A percentile compares a stretch with the other conserved stretches of the same genome.
Evolutionary conservation across 2,329 filamentous ascomycete genomes (phyloP).

Genomic region (Ceratocystis colombiana): DNA sequence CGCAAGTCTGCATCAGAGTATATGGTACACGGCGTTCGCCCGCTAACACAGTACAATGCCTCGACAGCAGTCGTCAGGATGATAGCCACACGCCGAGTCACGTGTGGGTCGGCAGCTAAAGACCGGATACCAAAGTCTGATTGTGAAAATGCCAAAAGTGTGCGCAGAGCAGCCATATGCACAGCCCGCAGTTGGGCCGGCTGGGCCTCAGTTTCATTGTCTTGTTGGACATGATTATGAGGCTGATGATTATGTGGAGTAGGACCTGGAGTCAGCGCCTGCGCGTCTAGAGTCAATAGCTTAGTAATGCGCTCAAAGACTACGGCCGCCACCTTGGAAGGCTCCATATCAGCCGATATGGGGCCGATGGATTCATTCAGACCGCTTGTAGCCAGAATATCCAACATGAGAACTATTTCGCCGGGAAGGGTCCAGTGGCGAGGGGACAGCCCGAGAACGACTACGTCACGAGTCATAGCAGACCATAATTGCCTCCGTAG

Average conservation of each 20-base stretch:
- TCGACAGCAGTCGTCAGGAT: constrained; percentile 57
- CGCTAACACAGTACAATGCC: constrained; percentile 51
- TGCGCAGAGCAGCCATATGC: constrained; percentile 40
- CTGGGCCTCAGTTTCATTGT: not conserved
- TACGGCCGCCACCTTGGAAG: constrained; percentile 36
- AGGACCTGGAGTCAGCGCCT: constrained; percentile 26
- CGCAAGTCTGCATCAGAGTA: not conserved
- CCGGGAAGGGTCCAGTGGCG: constrained; percentile 46
- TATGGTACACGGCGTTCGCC: constrained; percentile 3
- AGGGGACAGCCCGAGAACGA: constrained; percentile 56
- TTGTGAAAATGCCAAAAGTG: constrained; percentile 50
- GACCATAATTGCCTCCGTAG: constrained; percentile 52
- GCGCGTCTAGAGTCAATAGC: constrained; percentile 39
- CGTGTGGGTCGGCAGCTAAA: constrained; percentile 57
- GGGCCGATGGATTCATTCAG: constrained; percentile 56
- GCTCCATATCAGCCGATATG: constrained; percentile 40
- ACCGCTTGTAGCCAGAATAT: constrained; percentile 56
- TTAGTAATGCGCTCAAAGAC: constrained; percentile 56
- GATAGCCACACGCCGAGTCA: constrained; percentile 64
- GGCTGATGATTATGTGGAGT: constrained; percentile 41
- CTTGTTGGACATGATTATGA: constrained; percentile 27
- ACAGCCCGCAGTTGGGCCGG: constrained; percentile 37
- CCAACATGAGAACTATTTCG: constrained; percentile 55
- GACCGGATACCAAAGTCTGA: constrained; percentile 54
- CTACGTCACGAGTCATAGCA: constrained; percentile 54